Conservation (phyloP, 192 early-diverging fungal species). For the Podila clonocystis region DNA sequence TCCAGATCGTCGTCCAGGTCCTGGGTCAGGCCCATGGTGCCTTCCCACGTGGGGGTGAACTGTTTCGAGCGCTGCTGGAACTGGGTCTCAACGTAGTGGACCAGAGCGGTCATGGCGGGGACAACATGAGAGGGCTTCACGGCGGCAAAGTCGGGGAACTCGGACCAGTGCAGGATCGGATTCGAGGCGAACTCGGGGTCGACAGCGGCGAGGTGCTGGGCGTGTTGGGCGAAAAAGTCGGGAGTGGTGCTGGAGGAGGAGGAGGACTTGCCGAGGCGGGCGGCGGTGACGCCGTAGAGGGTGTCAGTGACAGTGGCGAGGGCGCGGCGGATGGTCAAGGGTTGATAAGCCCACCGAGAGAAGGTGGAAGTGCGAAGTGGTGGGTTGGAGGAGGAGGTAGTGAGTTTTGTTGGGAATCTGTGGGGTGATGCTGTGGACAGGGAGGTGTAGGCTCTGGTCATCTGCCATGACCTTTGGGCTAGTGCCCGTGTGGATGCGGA, state of each 20-base stretch:
- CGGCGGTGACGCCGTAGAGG: background rate
- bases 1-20: slow-evolving; percentile 61
- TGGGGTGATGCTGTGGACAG: no score
- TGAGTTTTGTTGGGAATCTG: no score
- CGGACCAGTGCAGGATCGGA: slow-evolving; percentile 56
- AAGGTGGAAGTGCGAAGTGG: slow-evolving; percentile 7
- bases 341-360: background rate
- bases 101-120: slow-evolving; percentile 53
- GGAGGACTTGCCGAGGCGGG: background rate
- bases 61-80: slow-evolving; percentile 55
- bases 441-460: no score
- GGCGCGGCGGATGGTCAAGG: slow-evolving; percentile 35
- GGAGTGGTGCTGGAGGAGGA: background rate
- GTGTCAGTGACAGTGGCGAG: slow-evolving; percentile 29
- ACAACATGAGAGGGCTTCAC: slow-evolving; percentile 55
- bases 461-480: no score
- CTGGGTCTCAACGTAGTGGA: slow-evolving; percentile 46
- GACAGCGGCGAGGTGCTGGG: background rate
- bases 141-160: slow-evolving; percentile 62
- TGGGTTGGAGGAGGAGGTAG: background rate
- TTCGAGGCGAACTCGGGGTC: slow-evolving; percentile 34
- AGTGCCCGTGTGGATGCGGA: no score
- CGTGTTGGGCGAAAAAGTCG: background rate
- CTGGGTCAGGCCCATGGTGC: slow-evolving; percentile 60
- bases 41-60: slow-evolving; percentile 64